phyloP scores from a whole-genome alignment of 371 early-diverging fungal species.

The Pancytospora philotis region DNA sequence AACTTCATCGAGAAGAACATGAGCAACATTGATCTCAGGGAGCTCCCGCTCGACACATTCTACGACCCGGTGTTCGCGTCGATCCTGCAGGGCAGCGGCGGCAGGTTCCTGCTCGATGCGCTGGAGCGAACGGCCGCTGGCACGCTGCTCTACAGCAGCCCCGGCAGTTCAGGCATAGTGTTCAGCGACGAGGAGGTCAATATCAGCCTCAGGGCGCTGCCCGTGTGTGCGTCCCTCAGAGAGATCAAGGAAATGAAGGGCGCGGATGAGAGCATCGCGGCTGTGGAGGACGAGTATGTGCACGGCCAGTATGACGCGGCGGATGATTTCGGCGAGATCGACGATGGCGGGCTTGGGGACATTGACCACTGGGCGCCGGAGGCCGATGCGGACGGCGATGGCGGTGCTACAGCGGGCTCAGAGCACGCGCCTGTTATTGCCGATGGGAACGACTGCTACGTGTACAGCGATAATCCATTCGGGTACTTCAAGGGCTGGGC shows the following conservation, averaged over 20 bases:
- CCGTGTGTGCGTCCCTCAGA: conserved; percentile 3
- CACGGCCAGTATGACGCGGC: background rate
- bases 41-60: background rate
- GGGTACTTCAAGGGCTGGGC: conserved; percentile 59
- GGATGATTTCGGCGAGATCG: conserved; percentile 3
- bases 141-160: conserved; percentile 13
- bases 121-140: conserved; percentile 12
- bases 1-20: conserved; percentile 31
- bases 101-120: conserved; percentile 6
- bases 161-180: background rate
- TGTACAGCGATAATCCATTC: conserved; percentile 36
- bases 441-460: conserved; percentile 12
- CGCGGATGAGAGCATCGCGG: background rate
- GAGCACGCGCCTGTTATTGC: background rate
- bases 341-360: background rate
- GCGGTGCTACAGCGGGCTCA: conserved; percentile 3
- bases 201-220: background rate
- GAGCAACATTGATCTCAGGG: conserved; percentile 33
- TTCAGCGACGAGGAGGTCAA: conserved; percentile 7
- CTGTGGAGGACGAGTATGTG: background rate
- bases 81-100: conserved; percentile 7
- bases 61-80: conserved; percentile 32
- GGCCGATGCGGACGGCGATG: background rate
- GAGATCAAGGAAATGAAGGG: conserved; percentile 12
- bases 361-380: background rate